Conservation (phyloP, 805 yeast species). For the Torulaspora franciscae region DNA sequence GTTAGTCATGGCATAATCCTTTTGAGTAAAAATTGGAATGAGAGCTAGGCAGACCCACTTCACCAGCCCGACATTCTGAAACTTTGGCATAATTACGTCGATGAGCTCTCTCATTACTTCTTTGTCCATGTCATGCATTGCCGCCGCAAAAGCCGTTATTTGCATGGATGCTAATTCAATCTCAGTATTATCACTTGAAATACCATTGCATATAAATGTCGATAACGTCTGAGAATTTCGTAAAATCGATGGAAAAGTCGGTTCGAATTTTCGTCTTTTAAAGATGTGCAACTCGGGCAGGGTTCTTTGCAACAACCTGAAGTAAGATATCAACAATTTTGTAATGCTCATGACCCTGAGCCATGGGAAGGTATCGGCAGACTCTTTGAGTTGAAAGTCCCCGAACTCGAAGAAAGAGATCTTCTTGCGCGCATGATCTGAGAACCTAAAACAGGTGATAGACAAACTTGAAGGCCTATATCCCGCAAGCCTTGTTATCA, state of each 20-base stretch:
- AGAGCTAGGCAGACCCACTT: conserved; percentile 24
- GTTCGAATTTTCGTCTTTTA: conserved; percentile 21
- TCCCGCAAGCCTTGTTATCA: conserved; percentile 12
- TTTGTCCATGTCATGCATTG: conserved; percentile 6
- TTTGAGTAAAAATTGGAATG: conserved; percentile 23
- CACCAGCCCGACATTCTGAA: conserved; percentile 16
- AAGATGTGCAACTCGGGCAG: conserved; percentile 10
- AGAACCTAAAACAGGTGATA: conserved; percentile 3
- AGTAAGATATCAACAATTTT: conserved; percentile 19
- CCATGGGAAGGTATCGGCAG: conserved; percentile 18
- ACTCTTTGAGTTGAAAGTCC: conserved; percentile 19
- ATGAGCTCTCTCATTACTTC: conserved; percentile 7
- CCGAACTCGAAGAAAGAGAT: conserved; percentile 17
- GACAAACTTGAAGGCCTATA: conserved; percentile 14
- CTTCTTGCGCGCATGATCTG: neutral
- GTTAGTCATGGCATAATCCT: conserved; percentile 2
- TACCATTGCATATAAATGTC: conserved; percentile 19
- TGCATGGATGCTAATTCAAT: conserved; percentile 21
- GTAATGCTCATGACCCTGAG: conserved; percentile 16
- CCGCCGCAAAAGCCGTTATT: conserved; percentile 17
- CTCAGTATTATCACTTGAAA: conserved; percentile 10
- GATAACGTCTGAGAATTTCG: conserved; percentile 13
- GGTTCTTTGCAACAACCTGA: neutral
- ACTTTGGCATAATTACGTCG: conserved; percentile 13
- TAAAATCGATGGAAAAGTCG: conserved; percentile 13